Conservation (phyloP, 1,139 yeast species). For the Nakaseomyces delphensis region DNA sequence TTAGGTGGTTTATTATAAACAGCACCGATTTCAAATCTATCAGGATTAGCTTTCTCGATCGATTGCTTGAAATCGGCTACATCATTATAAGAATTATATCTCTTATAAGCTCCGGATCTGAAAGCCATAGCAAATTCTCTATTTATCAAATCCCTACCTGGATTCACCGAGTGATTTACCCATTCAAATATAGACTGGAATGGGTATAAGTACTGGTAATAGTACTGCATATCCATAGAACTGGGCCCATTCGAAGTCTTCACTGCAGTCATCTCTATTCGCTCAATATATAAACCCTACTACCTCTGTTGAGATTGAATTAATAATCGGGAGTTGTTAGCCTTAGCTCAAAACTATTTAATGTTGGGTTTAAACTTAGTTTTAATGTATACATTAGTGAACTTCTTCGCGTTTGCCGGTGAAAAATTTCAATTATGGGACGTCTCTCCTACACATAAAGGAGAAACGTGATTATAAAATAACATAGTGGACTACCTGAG, state of each 20-base stretch:
- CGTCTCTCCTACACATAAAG: too few species aligned
- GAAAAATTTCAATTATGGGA: too few species aligned
- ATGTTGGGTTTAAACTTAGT: too few species aligned
- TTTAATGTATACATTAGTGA: too few species aligned
- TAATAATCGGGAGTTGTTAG: too few species aligned
- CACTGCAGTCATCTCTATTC: conserved; percentile 10
- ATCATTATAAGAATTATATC: conserved; percentile 69
- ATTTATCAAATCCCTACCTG: conserved; percentile 64
- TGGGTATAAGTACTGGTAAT: conserved; percentile 65
- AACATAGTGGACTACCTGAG: too few species aligned
- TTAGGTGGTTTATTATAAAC: conserved; percentile 80
- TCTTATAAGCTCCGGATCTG: conserved; percentile 75
- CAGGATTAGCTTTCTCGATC: conserved; percentile 67
- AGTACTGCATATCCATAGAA: conserved; percentile 60
- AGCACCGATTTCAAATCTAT: conserved; percentile 94
- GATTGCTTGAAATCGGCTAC: conserved; percentile 68
- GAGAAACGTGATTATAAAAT: too few species aligned
- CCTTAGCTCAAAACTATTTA: too few species aligned
- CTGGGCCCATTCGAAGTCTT: conserved; percentile 38
- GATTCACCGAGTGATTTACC: conserved; percentile 78
- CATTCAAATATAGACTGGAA: conserved; percentile 72
- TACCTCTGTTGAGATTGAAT: too few species aligned
- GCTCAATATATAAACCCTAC: too few species aligned
- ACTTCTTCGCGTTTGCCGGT: too few species aligned
- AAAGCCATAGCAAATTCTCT: conserved; percentile 92